Conservation (phyloP, 2,329 filamentous ascomycete species). For the Monascus ruber region DNA sequence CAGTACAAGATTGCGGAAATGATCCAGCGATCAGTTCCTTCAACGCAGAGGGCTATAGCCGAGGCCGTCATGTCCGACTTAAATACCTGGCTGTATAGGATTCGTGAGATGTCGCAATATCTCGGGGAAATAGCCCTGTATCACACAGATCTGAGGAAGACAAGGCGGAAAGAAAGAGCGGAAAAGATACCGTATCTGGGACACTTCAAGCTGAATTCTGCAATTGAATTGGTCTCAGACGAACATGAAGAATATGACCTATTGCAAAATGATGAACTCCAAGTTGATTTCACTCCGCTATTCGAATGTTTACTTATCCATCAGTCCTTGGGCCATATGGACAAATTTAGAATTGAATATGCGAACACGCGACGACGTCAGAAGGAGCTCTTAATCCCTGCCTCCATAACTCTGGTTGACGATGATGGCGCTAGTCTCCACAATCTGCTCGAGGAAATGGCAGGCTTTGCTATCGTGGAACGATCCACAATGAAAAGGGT, state of each 20-base stretch:
- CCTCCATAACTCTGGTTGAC: slow-evolving; percentile 61
- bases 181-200: slow-evolving; percentile 63
- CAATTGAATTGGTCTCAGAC: slow-evolving; percentile 89
- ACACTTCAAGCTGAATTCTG: slow-evolving; percentile 86
- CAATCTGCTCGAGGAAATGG: slow-evolving; percentile 82
- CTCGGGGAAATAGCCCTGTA: slow-evolving; percentile 94
- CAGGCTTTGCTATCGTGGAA: slow-evolving; percentile 93
- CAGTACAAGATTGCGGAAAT: slow-evolving; percentile 91
- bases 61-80: slow-evolving; percentile 95
- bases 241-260: slow-evolving; percentile 94
- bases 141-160: slow-evolving; percentile 78
- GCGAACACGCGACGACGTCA: slow-evolving; percentile 81
- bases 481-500: slow-evolving; percentile 82
- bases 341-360: slow-evolving; percentile 84
- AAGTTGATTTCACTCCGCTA: slow-evolving; percentile 86
- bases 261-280: slow-evolving; percentile 85
- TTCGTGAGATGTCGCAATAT: slow-evolving; percentile 92
- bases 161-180: slow-evolving; percentile 69
- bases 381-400: slow-evolving; percentile 78
- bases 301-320: slow-evolving; percentile 96
- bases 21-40: slow-evolving; percentile 90
- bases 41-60: slow-evolving; percentile 83
- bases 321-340: slow-evolving; percentile 81
- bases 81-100: slow-evolving; percentile 92
- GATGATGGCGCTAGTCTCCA: slow-evolving; percentile 82